Percentiles rank a stretch among this genome's conserved stretches.
These are phyloP conservation scores for Peniophora sp. DNA, from an alignment of 1,284 basidiomycete species.

Conservation along the genomic window DNA sequence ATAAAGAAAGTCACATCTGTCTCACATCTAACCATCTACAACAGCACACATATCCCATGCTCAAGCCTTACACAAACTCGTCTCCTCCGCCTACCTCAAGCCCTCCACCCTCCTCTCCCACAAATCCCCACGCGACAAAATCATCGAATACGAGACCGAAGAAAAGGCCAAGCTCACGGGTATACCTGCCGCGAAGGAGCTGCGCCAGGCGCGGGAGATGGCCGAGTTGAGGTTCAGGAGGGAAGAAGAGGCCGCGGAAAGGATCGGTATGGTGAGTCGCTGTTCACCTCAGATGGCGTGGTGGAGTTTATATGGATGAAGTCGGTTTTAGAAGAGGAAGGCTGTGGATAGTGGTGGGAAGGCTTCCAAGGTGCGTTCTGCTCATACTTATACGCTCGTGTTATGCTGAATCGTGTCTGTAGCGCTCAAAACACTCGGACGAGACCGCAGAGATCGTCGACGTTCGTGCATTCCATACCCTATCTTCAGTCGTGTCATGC, in stretches of 20 bases:
- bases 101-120: slow-evolving; percentile 68
- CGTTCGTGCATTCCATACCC: slow-evolving; percentile 33
- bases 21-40: not conserved
- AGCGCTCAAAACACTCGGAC: not conserved
- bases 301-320: slow-evolving; percentile 1
- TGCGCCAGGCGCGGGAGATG: slow-evolving; percentile 58
- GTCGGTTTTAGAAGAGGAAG: slow-evolving; percentile 47
- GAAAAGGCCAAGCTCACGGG: slow-evolving; percentile 65
- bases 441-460: slow-evolving; percentile 57
- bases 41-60: slow-evolving; percentile 45
- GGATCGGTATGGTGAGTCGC: slow-evolving; percentile 58
- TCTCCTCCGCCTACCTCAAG: slow-evolving; percentile 59
- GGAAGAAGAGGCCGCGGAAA: slow-evolving; percentile 67
- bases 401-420: slow-evolving; percentile 34
- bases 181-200: slow-evolving; percentile 69
- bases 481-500: not conserved
- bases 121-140: slow-evolving; percentile 66
- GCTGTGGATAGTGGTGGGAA: slow-evolving; percentile 39
- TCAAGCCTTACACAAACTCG: slow-evolving; percentile 57
- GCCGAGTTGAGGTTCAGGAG: slow-evolving; percentile 54
- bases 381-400: not conserved
- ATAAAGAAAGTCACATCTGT: not conserved
- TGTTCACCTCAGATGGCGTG: not conserved
- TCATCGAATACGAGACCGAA: slow-evolving; percentile 66
- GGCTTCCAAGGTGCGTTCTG: slow-evolving; percentile 39